Conservation (phyloP, 2,329 filamentous ascomycete species). For the Alternaria rosae region DNA sequence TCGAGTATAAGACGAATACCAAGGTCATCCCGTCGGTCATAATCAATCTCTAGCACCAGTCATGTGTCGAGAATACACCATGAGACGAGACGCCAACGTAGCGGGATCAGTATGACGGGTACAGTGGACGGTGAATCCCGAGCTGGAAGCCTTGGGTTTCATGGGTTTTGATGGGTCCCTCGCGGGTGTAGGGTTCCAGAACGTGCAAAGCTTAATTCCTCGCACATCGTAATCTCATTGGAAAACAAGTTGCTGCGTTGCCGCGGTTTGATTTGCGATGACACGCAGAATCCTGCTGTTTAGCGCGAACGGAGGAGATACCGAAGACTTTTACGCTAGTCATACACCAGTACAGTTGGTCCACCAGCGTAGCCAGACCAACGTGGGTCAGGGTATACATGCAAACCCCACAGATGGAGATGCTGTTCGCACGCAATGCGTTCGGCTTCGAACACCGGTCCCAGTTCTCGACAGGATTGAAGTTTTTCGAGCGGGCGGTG, state of each 20-base stretch:
- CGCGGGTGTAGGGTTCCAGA: neutral
- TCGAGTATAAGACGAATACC: neutral
- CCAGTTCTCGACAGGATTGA: neutral
- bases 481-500: constrained; percentile 2
- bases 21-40: neutral
- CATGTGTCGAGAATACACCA: neutral
- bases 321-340: constrained; percentile 3
- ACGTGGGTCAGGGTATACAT: constrained; percentile 5
- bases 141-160: neutral
- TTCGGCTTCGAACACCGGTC: constrained; percentile 8
- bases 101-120: constrained; percentile 2
- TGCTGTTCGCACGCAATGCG: neutral
- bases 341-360: constrained; percentile 2
- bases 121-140: neutral
- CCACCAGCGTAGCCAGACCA: constrained; percentile 6
- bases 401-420: constrained; percentile 7
- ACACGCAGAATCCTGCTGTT: neutral
- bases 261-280: neutral
- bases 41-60: neutral
- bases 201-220: neutral
- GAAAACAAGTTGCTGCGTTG: neutral
- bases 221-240: neutral
- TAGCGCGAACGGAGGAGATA: constrained; percentile 8
- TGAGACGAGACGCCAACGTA: neutral
- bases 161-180: neutral